Conservation (phyloP, 2,329 filamentous ascomycete species). For the Zymoseptoria brevis region DNA sequence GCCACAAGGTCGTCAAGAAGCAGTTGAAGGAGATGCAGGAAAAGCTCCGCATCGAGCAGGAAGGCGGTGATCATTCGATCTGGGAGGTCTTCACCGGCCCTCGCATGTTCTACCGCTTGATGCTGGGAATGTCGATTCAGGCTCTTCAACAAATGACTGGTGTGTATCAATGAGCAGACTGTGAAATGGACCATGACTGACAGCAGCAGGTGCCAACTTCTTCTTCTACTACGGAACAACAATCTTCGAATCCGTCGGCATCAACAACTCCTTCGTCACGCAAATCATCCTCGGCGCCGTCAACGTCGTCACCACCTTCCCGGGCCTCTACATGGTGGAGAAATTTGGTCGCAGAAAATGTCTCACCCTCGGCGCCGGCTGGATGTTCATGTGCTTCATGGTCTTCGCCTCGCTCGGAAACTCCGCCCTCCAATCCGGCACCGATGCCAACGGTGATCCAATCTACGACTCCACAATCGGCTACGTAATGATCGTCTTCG, state of each 20-base stretch:
- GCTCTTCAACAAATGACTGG: constrained; percentile 56
- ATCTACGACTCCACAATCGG: constrained; percentile 38
- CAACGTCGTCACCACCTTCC: constrained; percentile 39
- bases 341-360: constrained; percentile 39
- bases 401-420: constrained; percentile 39
- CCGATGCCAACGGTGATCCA: constrained; percentile 13
- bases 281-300: constrained; percentile 38
- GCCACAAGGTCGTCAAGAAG: constrained; percentile 35
- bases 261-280: constrained; percentile 28
- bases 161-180: background rate
- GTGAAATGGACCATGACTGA: background rate
- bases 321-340: constrained; percentile 41
- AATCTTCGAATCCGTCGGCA: constrained; percentile 32
- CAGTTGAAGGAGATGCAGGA: constrained; percentile 38
- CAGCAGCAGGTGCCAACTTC: constrained; percentile 50
- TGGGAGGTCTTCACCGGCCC: constrained; percentile 44
- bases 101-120: constrained; percentile 40
- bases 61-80: constrained; percentile 39
- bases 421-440: constrained; percentile 31
- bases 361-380: constrained; percentile 37
- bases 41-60: constrained; percentile 35
- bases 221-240: constrained; percentile 49
- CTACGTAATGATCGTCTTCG: constrained; percentile 57
- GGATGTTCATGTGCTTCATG: constrained; percentile 51
- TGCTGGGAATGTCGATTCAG: constrained; percentile 40